Evolutionary conservation across 176 grass and related monocot genomes (phyloP).

Genomic region (Poa pratensis): DNA sequence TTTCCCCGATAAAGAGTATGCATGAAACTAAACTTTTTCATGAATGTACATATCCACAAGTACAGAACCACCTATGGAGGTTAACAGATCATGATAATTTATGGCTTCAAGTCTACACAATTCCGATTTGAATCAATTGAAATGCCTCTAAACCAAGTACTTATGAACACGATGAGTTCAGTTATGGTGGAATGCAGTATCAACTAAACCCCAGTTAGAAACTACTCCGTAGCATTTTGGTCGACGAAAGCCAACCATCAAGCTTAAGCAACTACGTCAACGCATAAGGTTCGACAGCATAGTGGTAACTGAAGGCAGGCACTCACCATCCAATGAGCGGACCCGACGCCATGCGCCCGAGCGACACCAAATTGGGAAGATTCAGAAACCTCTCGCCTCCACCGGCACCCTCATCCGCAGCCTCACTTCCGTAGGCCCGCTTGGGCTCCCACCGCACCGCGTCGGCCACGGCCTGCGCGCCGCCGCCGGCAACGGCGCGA

Average conservation of each 20-base stretch:
- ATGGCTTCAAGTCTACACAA: background rate
- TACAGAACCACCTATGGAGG: too few relatives aligned
- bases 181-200: background rate
- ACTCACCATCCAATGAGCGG: conserved; percentile 87
- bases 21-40: too few relatives aligned
- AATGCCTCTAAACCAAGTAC: background rate
- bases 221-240: background rate
- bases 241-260: background rate
- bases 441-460: conserved; percentile 46
- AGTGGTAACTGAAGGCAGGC: background rate
- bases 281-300: background rate
- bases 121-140: background rate
- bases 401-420: background rate
- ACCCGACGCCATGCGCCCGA: conserved; percentile 86
- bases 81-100: too few relatives aligned
- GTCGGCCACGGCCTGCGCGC: conserved; percentile 38
- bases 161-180: background rate
- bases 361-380: conserved; percentile 92
- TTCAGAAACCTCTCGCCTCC: conserved; percentile 78
- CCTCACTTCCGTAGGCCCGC: conserved; percentile 27
- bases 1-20: too few relatives aligned
- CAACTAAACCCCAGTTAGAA: background rate
- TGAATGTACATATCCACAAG: too few relatives aligned
- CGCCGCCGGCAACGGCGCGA: conserved; percentile 45
- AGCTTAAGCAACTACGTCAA: background rate